Percentiles rank a stretch among this genome's conserved stretches.
phyloP scores from a whole-genome alignment of 2,329 filamentous ascomycete genomes.

The Phaeosphaeriaceae sp. region DNA sequence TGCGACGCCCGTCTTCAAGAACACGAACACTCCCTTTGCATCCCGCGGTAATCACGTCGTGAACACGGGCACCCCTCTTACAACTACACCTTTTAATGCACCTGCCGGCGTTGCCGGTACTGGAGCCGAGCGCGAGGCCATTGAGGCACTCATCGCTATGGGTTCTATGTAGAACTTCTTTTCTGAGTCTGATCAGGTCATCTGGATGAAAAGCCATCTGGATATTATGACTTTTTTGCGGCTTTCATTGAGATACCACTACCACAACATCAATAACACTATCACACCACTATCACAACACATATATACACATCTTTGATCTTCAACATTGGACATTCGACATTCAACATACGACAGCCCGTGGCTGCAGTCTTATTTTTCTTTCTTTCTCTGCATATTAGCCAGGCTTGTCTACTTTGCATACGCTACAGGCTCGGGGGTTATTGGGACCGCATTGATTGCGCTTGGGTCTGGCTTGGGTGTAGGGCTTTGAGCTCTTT shows the following conservation, averaged over 20 bases:
- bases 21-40: conserved; percentile 31
- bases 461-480: background rate
- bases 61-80: conserved; percentile 28
- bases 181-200: background rate
- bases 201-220: background rate
- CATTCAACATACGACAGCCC: conserved; percentile 6
- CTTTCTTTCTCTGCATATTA: background rate
- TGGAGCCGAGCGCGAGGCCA: conserved; percentile 75
- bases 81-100: conserved; percentile 30
- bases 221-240: background rate
- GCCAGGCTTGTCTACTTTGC: background rate
- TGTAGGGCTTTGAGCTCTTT: background rate
- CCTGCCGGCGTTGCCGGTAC: conserved; percentile 35
- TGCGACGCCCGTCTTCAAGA: conserved; percentile 34
- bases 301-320: background rate
- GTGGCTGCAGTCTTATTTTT: background rate
- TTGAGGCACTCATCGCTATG: conserved; percentile 81
- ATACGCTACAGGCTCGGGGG: background rate
- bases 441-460: background rate
- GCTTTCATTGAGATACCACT: conserved; percentile 1
- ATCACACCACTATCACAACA: background rate
- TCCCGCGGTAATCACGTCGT: conserved; percentile 39
- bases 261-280: background rate
- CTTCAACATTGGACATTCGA: conserved; percentile 10
- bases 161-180: conserved; percentile 65